Base-by-base conservation (phyloP, 179 eudicot genomes). In the Heliamphora ciliata region DNA sequence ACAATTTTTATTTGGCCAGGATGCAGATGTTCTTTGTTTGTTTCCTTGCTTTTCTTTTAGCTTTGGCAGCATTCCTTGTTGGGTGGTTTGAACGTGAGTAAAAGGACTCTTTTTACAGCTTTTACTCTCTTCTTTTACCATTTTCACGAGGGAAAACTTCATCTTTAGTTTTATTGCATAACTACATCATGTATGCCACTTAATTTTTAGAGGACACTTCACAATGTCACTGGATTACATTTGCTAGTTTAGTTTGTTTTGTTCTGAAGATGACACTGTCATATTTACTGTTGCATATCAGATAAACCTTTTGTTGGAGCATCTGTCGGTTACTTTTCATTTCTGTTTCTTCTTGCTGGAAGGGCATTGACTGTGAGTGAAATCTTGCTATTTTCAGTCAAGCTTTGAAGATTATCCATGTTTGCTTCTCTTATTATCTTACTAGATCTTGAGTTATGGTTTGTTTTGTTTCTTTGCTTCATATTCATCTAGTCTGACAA, bases 241-340 rank as follows among this genome's bases (percentile, higher is more conserved):
- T 58, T 63, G 47, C 73, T 55, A 47, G 18, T 65, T 17, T 76
- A 56, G 46, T 31, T 24, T 76, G 46, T 75, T 75, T 80, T 82
- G 18, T 21, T 78, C n/a, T 17, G 54, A 75, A 24, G 10, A 70
- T 79, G 31, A 79, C 77, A 64, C 52, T 58, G 46, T 81, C 72
- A 55, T 74, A 70, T 65, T 14, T 40, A 31, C 60, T 83, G 55
- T 80, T 68, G 47, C 63, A 66, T 86, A 85, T 82, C 92, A 96
- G 99, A 81, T 48, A 92, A 87, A 86, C 87, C 98, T 79, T 96
- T 96, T 82, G 87, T 94, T 59, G 99, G 99, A 81, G 99, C 93
- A 14, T 96, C 99, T 52, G 98, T 96, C 87, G 99, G 98, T 76
- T 96, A 96, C 90, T 96, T 96, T 79, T 88, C 99, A 21, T 91